phyloP scores from a whole-genome alignment of 1,139 yeast genomes.

The Eremothecium coryli region DNA sequence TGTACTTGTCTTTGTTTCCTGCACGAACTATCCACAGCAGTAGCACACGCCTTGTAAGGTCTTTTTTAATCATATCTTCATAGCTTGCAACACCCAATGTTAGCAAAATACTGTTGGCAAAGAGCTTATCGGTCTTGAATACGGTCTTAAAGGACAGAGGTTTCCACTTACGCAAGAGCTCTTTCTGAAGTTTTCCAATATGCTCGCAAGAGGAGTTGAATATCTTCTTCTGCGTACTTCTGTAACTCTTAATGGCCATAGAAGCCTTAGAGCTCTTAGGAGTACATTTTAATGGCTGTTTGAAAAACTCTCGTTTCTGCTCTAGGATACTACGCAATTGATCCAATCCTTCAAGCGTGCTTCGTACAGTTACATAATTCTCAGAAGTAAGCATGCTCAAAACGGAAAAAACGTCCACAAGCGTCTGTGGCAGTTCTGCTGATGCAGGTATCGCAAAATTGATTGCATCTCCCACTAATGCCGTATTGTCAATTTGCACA shows the following conservation, averaged over 20 bases:
- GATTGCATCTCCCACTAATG: constrained; percentile 16
- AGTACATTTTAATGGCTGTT: constrained; percentile 14
- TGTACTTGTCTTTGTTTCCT: constrained; percentile 39
- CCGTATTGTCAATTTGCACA: constrained; percentile 13
- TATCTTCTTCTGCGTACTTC: constrained; percentile 40
- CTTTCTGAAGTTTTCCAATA: constrained; percentile 44
- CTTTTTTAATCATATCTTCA: constrained; percentile 40
- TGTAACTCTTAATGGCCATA: constrained; percentile 32
- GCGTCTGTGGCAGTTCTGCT: constrained; percentile 22
- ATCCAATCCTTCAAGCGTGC: constrained; percentile 31
- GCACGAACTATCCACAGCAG: constrained; percentile 56
- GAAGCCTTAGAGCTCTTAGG: constrained; percentile 9
- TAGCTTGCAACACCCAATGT: constrained; percentile 49
- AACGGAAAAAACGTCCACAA: constrained; percentile 28
- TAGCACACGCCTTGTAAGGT: constrained; percentile 51
- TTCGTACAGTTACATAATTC: constrained; percentile 23
- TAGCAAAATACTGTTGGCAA: constrained; percentile 47
- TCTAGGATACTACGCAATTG: constrained; percentile 47
- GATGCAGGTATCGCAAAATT: constrained; percentile 17
- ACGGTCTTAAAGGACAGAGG: constrained; percentile 47
- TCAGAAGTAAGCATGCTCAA: constrained; percentile 26
- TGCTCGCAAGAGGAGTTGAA: constrained; percentile 40
- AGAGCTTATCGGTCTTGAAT: constrained; percentile 45
- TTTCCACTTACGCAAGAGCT: constrained; percentile 37
- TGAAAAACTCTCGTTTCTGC: constrained; percentile 34